Base-by-base conservation (phyloP, 164 flowering plant genomes). In the Warburgia ugandensis region DNA sequence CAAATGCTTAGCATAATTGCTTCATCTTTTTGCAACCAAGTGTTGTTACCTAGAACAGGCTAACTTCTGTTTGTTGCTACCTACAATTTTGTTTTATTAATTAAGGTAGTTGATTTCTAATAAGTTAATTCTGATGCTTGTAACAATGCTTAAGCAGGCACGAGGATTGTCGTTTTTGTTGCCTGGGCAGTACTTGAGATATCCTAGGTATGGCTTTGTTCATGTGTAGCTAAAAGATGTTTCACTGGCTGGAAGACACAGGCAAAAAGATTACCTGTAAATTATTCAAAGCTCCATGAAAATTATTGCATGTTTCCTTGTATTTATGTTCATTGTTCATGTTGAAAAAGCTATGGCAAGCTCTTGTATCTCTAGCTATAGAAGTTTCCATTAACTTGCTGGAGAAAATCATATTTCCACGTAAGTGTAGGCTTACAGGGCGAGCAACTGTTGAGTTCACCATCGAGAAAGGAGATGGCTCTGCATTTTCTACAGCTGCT, bases 121-220 rank as follows among this genome's bases (percentile, higher is more conserved):
- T 27, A 5, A 3, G 12, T 8, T 19, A 42, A 12, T 42, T 20
- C 25, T 7, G 9, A 4, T 39, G 19, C 31, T 45, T n/a, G n/a
- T n/a, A n/a, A 47, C 22, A 21, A 28, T 54, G 9, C 23, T 54
- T 65, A 22, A 56, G 74, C 84, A 84, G 98, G 98, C 98, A 60
- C 95, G 96, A 58, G 98, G 98, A 13, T 67, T 91, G 63, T 78
- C 92, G 54, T 91, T 86, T 77, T 69, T 87, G 73, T 75, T 91
- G 69, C 95, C 98, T 6, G 48, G 70, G 60, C 94, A 87, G 41
- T 91, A 83, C 67, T n/a, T 66, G 65, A 74, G 69, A 28, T 84
- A 84, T 57, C 98, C 96, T 29, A 81, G 96, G 96, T 81, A 60
- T 68, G 49, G 19, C 21, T 22, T 54, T 22, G 27, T 32, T 7